Base-by-base conservation (phyloP, 805 yeast species). In the Saccharomycopsis synnaedendra region DNA sequence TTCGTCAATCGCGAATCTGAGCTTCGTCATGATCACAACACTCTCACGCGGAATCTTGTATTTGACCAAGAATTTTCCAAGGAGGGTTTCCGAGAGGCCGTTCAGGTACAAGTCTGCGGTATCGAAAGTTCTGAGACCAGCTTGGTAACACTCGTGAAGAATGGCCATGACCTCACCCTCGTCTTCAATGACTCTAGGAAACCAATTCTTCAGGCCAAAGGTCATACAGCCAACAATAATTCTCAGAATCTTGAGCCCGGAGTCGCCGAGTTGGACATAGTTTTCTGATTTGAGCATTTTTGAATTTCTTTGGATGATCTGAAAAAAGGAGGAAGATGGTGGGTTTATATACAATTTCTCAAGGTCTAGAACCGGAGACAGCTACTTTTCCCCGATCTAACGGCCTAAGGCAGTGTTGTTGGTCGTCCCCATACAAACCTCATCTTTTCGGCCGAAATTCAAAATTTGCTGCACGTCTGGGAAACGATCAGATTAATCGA, bases 41-140 rank as follows among this genome's bases (percentile, higher is more conserved):
- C 27, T 30, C 8, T 41, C 43, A 10, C 43, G 32, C 33, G 36
- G 34, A 5, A 78, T 78, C 40, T 70, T 63, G 62, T 66, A 76
- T 48, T 66, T 64, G 53, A 68, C 66, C 50, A 78, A 55, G 55
- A 76, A 78, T 57, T 75, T 75, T 10, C 80, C 77, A 8, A 78
- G 43, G 3, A 76, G 51, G 4, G 58, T 55, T 58, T 76, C 82
- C 33, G 76, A 70, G 10, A 56, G 43, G 4, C 82, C 72, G 55
- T 69, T 70, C 27, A 72, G 66, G 53, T 74, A 74, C 6, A 59
- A 56, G 53, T 72, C 71, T 7, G 78, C 78, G 3, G 78, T 74
- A 54, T 74, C 79, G 52, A 61, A 74, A 2, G 76, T 74, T 53
- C 75, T 58, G 32, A 72, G 51, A 5, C 77, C 77, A 3, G 47